Evolutionary conservation across 352 stramenopile genomes (phyloP), one percentile per base, ranked within the genome.

Genomic region (Pythium rishiriense): DNA sequence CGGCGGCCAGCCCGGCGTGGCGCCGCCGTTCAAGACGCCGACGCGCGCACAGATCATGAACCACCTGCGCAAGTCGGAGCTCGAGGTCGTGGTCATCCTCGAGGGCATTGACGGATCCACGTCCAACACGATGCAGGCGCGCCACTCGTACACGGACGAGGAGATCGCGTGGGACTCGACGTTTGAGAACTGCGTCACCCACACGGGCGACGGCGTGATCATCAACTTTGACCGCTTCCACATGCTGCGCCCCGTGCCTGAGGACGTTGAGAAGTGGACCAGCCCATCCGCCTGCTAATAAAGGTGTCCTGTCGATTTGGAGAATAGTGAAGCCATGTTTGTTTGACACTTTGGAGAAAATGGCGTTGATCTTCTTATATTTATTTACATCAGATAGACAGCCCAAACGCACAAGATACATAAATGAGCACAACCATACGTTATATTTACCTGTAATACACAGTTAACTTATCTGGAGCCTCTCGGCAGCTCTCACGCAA

Each of bases 171-270:
- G 83, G 83, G 78, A 96, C 66, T 70, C 74, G 15, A 93, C 72
- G 4, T 96, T 96, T 26, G 83, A 85, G 50, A 83, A 76, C 26
- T 96, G 87, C 68, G 83, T 96, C 12, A 56, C 74, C 37, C 83
- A 87, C 42, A 87, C 74, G 1, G 42, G 62, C 2, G 72, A 70
- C 11, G 79, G 84, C 28, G 65, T 89, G 4, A 72, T 79, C 49
- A 88, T 96, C 62, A 79, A 96, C 73, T 96, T 94, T 54, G 76
- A 93, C 61, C 84, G 81, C 58, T 96, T 96, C 66, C 87, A 96
- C 57, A 37, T 80, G 55, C 70, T 95, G 17, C 78, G 81, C 37
- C 79, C 83, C 6, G 86, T 81, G 41, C 83, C 83, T 9, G 65
- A 88, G 31, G 79, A 93, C 52, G 69, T 81, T 15, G 72, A 48